Percentiles rank a stretch among this genome's conserved stretches.
phyloP scores from a whole-genome alignment of 164 flowering plant genomes.

The Santalum album region DNA sequence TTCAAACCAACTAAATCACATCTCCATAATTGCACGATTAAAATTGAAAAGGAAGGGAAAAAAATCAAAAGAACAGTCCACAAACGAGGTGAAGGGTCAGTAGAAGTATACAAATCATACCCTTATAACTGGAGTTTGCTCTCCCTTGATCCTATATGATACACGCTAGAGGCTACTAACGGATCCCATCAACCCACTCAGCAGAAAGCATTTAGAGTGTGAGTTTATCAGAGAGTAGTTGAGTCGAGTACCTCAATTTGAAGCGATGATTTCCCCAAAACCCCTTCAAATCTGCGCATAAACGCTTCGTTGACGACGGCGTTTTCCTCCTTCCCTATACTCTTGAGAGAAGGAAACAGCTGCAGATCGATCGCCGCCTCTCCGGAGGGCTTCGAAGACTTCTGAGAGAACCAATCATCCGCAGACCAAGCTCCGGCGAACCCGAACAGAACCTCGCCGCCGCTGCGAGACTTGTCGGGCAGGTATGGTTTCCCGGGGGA shows the following conservation, averaged over 20 bases:
- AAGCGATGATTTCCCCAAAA: constrained; percentile 19
- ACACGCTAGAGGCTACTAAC: too few species aligned
- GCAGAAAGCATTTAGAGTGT: too few species aligned
- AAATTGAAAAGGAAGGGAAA: too few species aligned
- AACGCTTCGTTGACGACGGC: constrained; percentile 50
- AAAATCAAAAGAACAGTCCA: too few species aligned
- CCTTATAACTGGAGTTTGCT: too few species aligned
- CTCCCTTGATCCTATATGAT: too few species aligned
- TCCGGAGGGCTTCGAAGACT: constrained; percentile 36
- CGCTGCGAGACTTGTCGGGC: constrained; percentile 11
- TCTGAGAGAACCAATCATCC: constrained; percentile 31
- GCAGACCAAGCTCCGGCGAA: constrained; percentile 47
- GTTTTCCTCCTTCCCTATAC: constrained; percentile 32
- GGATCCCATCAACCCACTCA: too few species aligned
- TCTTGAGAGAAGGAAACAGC: constrained; percentile 42
- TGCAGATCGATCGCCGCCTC: constrained; percentile 21
- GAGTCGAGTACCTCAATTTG: constrained; percentile 31
- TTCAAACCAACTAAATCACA: too few species aligned
- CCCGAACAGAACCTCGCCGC: constrained; percentile 27
- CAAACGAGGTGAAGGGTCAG: too few species aligned
- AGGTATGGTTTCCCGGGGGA: constrained; percentile 16
- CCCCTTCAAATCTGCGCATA: constrained; percentile 25
- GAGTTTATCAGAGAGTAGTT: too few species aligned
- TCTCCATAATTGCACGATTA: too few species aligned
- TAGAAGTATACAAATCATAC: too few species aligned